Conservation (phyloP, 805 yeast genomes). For the Kurtzmaniella cleridarum region DNA sequence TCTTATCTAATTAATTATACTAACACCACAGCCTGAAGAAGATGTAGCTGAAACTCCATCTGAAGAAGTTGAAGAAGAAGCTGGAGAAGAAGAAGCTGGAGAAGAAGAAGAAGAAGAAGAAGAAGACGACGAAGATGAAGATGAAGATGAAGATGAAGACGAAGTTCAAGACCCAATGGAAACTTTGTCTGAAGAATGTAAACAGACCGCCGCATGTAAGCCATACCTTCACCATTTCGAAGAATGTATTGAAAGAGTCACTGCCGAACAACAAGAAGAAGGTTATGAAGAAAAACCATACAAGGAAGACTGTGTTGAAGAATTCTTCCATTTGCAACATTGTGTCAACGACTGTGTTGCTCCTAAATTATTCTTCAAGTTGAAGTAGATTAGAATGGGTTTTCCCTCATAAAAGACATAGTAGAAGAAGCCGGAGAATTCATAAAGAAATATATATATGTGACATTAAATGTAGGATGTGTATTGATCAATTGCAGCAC, state of each 20-base stretch:
- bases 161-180: slow-evolving; percentile 50
- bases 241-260: slow-evolving; percentile 94
- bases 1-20: slow-evolving; percentile 4
- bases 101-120: slow-evolving; percentile 41
- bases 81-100: slow-evolving; percentile 19
- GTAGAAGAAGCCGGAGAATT: too few relatives aligned
- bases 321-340: slow-evolving; percentile 94
- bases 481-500: too few relatives aligned
- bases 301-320: slow-evolving; percentile 98
- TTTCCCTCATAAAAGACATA: neutral
- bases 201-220: slow-evolving; percentile 60
- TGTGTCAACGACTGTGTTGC: slow-evolving; percentile 89
- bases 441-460: too few relatives aligned
- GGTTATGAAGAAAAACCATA: slow-evolving; percentile 73
- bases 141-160: slow-evolving; percentile 64
- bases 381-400: slow-evolving; percentile 47
- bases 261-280: slow-evolving; percentile 77
- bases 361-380: slow-evolving; percentile 80
- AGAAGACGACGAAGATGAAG: slow-evolving; percentile 55
- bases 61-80: slow-evolving; percentile 9
- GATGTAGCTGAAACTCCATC: slow-evolving; percentile 14
- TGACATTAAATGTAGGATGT: too few relatives aligned
- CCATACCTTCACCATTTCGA: slow-evolving; percentile 82
- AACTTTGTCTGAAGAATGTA: slow-evolving; percentile 51
- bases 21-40: slow-evolving; percentile 22